Evolutionary conservation across 1,139 yeast genomes (phyloP).

Genomic region (Candida smagusa): DNA sequence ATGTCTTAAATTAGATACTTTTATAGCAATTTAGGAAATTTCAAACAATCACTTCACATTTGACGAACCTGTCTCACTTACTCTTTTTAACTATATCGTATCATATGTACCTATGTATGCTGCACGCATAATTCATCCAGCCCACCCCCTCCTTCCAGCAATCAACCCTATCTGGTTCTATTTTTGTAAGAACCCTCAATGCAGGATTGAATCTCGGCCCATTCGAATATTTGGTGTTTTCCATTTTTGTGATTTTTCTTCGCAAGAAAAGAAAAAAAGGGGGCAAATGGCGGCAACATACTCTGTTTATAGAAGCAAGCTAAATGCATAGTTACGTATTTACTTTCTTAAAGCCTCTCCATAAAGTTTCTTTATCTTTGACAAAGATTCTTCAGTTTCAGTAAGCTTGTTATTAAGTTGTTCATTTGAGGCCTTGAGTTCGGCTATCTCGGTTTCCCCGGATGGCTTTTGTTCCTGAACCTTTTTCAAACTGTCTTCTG

Average conservation of each 20-base stretch:
- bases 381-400: no score
- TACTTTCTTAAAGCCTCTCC: no score
- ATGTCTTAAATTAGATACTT: background rate
- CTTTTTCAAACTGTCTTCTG: background rate
- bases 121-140: no score
- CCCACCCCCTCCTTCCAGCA: no score
- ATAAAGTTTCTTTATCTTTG: no score
- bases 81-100: no score
- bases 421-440: slow-evolving; percentile 3
- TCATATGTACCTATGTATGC: no score
- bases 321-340: no score
- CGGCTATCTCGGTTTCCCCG: slow-evolving; percentile 1
- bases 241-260: background rate
- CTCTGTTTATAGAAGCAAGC: background rate
- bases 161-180: no score
- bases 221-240: background rate
- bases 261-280: background rate
- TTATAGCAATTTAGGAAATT: background rate
- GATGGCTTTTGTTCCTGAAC: background rate
- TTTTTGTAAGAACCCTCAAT: no score
- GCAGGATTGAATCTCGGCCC: no score
- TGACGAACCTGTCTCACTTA: background rate
- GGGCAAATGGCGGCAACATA: background rate
- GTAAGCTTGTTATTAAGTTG: slow-evolving; percentile 1
- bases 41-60: background rate